Evolutionary conservation across 2,329 filamentous ascomycete species (phyloP).

Genomic region (Rutstroemia sydowiana): DNA sequence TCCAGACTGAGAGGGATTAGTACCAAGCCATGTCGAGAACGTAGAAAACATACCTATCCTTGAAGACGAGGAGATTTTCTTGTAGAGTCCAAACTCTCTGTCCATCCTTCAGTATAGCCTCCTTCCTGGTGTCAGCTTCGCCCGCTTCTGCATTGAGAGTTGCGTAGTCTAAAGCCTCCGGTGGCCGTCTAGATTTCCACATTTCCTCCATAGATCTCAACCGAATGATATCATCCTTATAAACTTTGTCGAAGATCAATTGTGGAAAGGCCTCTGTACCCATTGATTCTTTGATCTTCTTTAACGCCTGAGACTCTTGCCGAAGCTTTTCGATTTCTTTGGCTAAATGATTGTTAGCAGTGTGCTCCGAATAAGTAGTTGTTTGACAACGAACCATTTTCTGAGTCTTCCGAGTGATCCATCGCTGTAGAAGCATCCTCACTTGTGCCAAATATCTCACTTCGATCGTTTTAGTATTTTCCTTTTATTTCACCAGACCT

Average conservation of each 20-base stretch:
- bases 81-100: conserved; percentile 74
- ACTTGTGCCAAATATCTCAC: conserved; percentile 83
- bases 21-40: not conserved
- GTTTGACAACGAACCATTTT: conserved; percentile 56
- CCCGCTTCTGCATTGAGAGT: conserved; percentile 47
- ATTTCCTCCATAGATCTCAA: conserved; percentile 86
- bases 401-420: conserved; percentile 70
- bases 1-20: conserved; percentile 46
- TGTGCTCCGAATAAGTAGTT: not conserved
- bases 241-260: conserved; percentile 89
- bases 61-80: conserved; percentile 82
- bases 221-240: conserved; percentile 74
- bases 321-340: conserved; percentile 82
- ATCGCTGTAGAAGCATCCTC: conserved; percentile 77
- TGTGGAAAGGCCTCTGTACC: conserved; percentile 70
- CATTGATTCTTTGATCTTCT: conserved; percentile 73
- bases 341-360: conserved; percentile 33
- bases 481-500: not conserved
- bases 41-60: conserved; percentile 50
- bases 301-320: conserved; percentile 75
- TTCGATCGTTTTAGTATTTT: conserved; percentile 30
- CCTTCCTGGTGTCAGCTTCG: conserved; percentile 38
- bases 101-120: conserved; percentile 54
- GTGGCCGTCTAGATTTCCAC: conserved; percentile 80
- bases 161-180: conserved; percentile 65